A percentile compares a stretch with the other conserved stretches of the same genome.
phyloP scores from a whole-genome alignment of 2,329 filamentous ascomycete genomes.

The Huntiella moniliformis region DNA sequence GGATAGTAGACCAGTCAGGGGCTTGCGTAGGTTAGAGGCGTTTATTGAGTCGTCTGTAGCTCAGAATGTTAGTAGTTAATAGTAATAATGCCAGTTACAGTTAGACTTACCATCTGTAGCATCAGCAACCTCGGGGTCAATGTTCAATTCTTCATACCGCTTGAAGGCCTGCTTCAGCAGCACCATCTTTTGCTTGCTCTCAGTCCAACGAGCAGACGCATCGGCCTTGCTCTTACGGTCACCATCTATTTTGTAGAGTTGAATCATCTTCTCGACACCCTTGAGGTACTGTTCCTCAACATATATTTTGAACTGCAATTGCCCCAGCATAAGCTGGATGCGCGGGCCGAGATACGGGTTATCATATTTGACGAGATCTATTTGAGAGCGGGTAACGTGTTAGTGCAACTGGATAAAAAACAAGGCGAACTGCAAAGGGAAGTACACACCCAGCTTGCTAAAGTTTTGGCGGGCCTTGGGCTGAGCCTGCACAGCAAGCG shows the following conservation, averaged over 20 bases:
- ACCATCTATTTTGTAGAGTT: slow-evolving; percentile 90
- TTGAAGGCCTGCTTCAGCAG: slow-evolving; percentile 89
- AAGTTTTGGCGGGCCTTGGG: slow-evolving; percentile 74
- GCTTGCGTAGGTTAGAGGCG: slow-evolving; percentile 83
- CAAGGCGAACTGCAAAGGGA: background rate
- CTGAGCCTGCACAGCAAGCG: slow-evolving; percentile 32
- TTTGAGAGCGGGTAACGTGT: background rate
- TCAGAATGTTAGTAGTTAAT: slow-evolving; percentile 12
- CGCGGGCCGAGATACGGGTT: slow-evolving; percentile 87
- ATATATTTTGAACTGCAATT: slow-evolving; percentile 95
- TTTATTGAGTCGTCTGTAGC: slow-evolving; percentile 81
- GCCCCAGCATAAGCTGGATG: slow-evolving; percentile 96
- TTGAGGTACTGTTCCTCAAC: slow-evolving; percentile 98
- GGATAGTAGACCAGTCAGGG: slow-evolving; percentile 76
- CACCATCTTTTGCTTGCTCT: slow-evolving; percentile 96
- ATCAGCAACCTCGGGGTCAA: slow-evolving; percentile 70
- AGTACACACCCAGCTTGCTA: slow-evolving; percentile 73
- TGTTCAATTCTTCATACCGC: slow-evolving; percentile 90
- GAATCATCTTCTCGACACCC: slow-evolving; percentile 98
- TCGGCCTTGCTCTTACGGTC: slow-evolving; percentile 91
- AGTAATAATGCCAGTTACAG: background rate
- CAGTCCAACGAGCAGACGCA: slow-evolving; percentile 71
- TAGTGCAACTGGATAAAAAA: background rate
- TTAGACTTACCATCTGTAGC: slow-evolving; percentile 52
- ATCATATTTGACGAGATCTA: slow-evolving; percentile 97